Base-by-base conservation (phyloP, 1,284 basidiomycete species). In the Singerocomus inundabilis region DNA sequence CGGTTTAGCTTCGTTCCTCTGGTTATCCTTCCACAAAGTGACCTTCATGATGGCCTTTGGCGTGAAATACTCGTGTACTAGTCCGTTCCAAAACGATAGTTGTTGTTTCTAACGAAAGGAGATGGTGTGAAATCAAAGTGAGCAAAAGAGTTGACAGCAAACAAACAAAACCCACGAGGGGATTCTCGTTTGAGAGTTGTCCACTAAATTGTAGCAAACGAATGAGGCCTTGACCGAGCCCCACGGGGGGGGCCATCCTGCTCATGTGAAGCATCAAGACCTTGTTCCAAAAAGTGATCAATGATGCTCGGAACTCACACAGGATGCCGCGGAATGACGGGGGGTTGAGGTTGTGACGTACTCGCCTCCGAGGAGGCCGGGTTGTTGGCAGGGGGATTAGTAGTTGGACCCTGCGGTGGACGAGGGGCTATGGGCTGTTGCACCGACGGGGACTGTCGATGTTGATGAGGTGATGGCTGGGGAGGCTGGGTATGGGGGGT, bases 11-110 rank as follows among this genome's bases (percentile, higher is more conserved):
- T 91, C 88, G 33, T 75, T 77, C 56, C 74, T 76, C 59, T 82
- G 79, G 58, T 84, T 88, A 64, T 89, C 87, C 63, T 87, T 88
- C 88, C 88, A 90, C 24, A 91, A 67, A 7, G 85, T 89, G 55
- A 90, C 75, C 64, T 84, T 86, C 76, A 89, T 79, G 39, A 78
- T 67, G 15, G 85, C 81, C 52, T 78, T 79, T 3, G 78, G 75
- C 9, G 79, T 78, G 60, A 89, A 91, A 57, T 81, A 90, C 11
- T 81, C 78, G 38, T 72, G 72, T 51, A 88, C 77, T 24, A 87
- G 56, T 1, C 70, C 69, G 10, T 72, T 72, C 88, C 88, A 91
- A 71, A 77, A 85, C 13, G 76, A 71, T 42, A 84, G 68, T 57
- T 79, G 75, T 44, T 80, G 62, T 75, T 84, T 84, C 77, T 85